Evolutionary conservation across 2,329 filamentous ascomycete species (phyloP), one percentile per base, ranked within the genome.

Genomic region (Aspergillus sp.): DNA sequence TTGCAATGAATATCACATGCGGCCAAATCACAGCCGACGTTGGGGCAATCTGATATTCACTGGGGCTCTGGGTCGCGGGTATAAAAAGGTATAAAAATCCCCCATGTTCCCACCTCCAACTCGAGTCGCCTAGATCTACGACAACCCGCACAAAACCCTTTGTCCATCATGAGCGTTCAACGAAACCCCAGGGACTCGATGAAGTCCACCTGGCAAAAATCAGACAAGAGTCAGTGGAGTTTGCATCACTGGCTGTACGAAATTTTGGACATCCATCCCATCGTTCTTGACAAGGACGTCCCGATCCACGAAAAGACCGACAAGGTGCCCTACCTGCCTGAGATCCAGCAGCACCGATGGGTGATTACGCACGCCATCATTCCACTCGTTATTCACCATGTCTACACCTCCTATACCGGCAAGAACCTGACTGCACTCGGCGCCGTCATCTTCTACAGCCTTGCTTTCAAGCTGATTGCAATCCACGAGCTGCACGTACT

Each of bases 241-340:
- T 4, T 64, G 5, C 58, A 63, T 43, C 74, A 76, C 58, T 70
- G 65, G 66, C 55, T 74, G 11, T 63, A 73, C 24, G 70, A 76
- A 41, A 40, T 68, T 0, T 59, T 76, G 4, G 64, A 65, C 44
- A 63, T 68, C 7, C 65, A 76, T 40, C 69, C 66, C 1, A 21
- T 57, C 3, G 46, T 57, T 11, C 66, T 73, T 33, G 62, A 75
- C 37, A 64, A 69, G 19, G 63, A 70, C 0, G 64, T 76, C 0
- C 78, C 77, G 0, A 67, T 76, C 2, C 74, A 78, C 62, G 37
- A 65, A 8, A 80, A 80, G 62, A 64, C 64, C 0, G 77, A 80
- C 23, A 74, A 74, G 39, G 65, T 79, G n/a, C 77, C 76, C 1
- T 70, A 74, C 51, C 53, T 78, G 8, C 62, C 72, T 0, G 67